Conservation (phyloP, 1,139 yeast species). For the Pichia norvegensis region DNA sequence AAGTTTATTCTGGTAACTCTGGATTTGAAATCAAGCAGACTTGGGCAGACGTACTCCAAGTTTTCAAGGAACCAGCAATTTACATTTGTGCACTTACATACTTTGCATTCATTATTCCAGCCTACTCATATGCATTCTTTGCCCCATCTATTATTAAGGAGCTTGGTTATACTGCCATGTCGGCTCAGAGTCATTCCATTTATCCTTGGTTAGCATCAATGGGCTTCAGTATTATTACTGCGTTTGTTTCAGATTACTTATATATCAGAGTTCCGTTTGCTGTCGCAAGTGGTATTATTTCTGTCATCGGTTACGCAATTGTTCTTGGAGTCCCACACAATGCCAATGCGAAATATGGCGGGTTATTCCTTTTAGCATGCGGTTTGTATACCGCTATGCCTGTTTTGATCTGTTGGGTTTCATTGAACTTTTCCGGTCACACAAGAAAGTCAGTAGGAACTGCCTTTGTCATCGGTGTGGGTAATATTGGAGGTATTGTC, state of each 20-base stretch:
- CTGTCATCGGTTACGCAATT: slow-evolving; percentile 51
- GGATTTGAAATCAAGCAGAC: slow-evolving; percentile 45
- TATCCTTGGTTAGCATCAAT: slow-evolving; percentile 68
- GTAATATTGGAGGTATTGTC: slow-evolving; percentile 77
- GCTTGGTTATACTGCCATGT: slow-evolving; percentile 50
- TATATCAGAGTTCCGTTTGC: slow-evolving; percentile 44
- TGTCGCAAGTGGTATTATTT: slow-evolving; percentile 34
- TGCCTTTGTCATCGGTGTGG: slow-evolving; percentile 73
- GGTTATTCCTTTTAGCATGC: slow-evolving; percentile 57
- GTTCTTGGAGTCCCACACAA: slow-evolving; percentile 32
- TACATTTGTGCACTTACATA: slow-evolving; percentile 54
- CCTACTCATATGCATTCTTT: slow-evolving; percentile 67
- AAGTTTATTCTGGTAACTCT: slow-evolving; percentile 44
- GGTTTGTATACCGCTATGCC: slow-evolving; percentile 77
- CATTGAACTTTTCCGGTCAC: slow-evolving; percentile 64
- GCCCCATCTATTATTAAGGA: slow-evolving; percentile 57
- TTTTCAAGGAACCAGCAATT: slow-evolving; percentile 44
- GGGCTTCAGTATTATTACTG: slow-evolving; percentile 42
- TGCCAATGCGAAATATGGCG: slow-evolving; percentile 49
- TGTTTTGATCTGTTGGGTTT: slow-evolving; percentile 61
- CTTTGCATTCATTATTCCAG: slow-evolving; percentile 57
- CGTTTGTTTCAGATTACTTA: slow-evolving; percentile 42
- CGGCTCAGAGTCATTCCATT: slow-evolving; percentile 60
- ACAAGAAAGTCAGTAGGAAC: slow-evolving; percentile 64
- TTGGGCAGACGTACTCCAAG: slow-evolving; percentile 33